Conservation (phyloP, 164 flowering plant species). For the Taxillus chinensis region DNA sequence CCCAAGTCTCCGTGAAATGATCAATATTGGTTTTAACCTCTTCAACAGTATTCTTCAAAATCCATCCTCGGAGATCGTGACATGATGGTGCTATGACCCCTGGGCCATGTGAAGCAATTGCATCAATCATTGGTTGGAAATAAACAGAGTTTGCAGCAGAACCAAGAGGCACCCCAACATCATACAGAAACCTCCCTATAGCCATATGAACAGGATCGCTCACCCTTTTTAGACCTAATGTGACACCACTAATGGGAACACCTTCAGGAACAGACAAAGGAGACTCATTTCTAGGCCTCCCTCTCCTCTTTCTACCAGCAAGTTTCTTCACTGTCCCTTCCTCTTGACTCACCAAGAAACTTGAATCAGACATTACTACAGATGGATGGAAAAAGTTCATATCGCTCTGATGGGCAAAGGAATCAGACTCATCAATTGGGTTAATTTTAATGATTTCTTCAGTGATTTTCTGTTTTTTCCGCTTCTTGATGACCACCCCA, state of each 20-base stretch:
- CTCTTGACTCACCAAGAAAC: slow-evolving; percentile 22
- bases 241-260: slow-evolving; percentile 6
- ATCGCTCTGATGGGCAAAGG: slow-evolving; percentile 23
- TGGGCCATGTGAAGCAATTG: slow-evolving; percentile 51
- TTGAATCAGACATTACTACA: slow-evolving; percentile 18
- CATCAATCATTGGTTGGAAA: slow-evolving; percentile 84
- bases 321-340: slow-evolving; percentile 17
- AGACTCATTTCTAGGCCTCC: slow-evolving; percentile 24
- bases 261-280: slow-evolving; percentile 11
- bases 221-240: slow-evolving; percentile 14
- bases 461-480: slow-evolving; percentile 49
- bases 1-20: slow-evolving; percentile 39
- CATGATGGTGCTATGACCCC: slow-evolving; percentile 39
- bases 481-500: slow-evolving; percentile 48
- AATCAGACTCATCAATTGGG: slow-evolving; percentile 15
- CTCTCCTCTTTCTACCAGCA: slow-evolving; percentile 41
- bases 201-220: slow-evolving; percentile 49
- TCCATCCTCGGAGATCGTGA: slow-evolving; percentile 69
- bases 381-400: slow-evolving; percentile 17
- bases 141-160: slow-evolving; percentile 55
- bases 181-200: slow-evolving; percentile 66
- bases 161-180: slow-evolving; percentile 60
- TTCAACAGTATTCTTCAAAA: slow-evolving; percentile 59
- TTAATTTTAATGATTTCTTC: slow-evolving; percentile 27
- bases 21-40: slow-evolving; percentile 47